Evolutionary conservation across 768 basidiomycete species (phyloP).

Genomic region (Podaxis sp.): DNA sequence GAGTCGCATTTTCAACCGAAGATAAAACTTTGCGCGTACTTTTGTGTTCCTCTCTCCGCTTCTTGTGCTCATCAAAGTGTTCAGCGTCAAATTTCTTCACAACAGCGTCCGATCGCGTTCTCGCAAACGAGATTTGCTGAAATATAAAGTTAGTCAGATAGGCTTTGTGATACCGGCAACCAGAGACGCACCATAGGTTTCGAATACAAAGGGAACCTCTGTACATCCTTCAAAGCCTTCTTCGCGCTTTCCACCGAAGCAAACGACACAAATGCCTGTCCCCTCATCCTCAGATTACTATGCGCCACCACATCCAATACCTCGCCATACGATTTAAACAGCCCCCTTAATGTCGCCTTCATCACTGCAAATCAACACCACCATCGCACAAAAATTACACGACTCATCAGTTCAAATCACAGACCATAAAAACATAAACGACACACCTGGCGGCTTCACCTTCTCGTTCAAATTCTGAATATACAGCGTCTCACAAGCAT

Average conservation of each 20-base stretch:
- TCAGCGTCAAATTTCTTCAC: slow-evolving; percentile 73
- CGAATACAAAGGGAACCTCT: slow-evolving; percentile 91
- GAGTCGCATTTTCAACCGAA: not conserved
- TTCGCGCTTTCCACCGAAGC: slow-evolving; percentile 76
- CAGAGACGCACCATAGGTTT: slow-evolving; percentile 82
- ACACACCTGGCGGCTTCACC: slow-evolving; percentile 74
- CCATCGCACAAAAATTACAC: slow-evolving; percentile 4
- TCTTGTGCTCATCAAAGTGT: slow-evolving; percentile 74
- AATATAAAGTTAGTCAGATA: slow-evolving; percentile 3
- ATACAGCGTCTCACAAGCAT: slow-evolving; percentile 83
- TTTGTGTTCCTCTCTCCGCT: slow-evolving; percentile 75
- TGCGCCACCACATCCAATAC: slow-evolving; percentile 97
- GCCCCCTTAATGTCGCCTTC: slow-evolving; percentile 80
- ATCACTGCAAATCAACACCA: slow-evolving; percentile 53
- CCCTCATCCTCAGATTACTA: slow-evolving; percentile 92
- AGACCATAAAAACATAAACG: slow-evolving; percentile 8
- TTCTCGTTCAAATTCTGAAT: slow-evolving; percentile 97
- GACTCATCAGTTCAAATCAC: not conserved
- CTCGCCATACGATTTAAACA: slow-evolving; percentile 93
- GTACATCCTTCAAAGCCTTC: slow-evolving; percentile 85
- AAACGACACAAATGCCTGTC: slow-evolving; percentile 98
- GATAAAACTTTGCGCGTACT: slow-evolving; percentile 47
- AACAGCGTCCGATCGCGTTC: slow-evolving; percentile 85
- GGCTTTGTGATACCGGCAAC: not conserved
- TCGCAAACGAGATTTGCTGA: slow-evolving; percentile 95